Conservation (phyloP, 2,329 filamentous ascomycete species). For the Nemania diffusa region DNA sequence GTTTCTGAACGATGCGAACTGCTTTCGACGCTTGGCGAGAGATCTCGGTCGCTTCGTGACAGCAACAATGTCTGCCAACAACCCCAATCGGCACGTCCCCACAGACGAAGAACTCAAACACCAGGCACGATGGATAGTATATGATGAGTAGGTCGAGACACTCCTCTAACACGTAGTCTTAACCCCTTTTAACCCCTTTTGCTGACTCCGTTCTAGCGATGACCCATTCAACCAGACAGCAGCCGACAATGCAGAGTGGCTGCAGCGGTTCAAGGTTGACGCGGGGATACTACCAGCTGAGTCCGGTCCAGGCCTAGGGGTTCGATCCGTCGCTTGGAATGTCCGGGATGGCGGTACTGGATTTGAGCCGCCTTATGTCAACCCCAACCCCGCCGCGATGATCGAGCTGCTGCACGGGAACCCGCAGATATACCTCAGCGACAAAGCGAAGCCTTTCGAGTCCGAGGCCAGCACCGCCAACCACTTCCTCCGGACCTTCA, state of each 20-base stretch:
- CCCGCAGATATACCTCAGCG: conserved; percentile 50
- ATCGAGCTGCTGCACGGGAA: conserved; percentile 51
- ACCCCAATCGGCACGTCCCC: conserved; percentile 68
- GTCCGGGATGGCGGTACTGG: conserved; percentile 62
- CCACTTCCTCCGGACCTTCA: conserved; percentile 59
- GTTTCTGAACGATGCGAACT: conserved; percentile 70
- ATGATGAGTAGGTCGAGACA: conserved; percentile 64
- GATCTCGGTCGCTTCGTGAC: conserved; percentile 65
- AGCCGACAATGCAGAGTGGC: conserved; percentile 72
- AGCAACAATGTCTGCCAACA: conserved; percentile 66
- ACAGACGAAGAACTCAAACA: conserved; percentile 71
- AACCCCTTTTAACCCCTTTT: too few species aligned
- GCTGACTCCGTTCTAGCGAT: conserved; percentile 54
- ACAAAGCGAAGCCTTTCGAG: conserved; percentile 55
- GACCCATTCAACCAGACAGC: conserved; percentile 73
- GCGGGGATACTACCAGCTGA: conserved; percentile 61
- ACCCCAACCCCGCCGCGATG: conserved; percentile 53
- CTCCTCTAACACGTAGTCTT: neutral
- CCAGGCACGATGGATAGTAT: conserved; percentile 71
- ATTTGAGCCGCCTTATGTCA: conserved; percentile 65
- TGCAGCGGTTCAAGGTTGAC: conserved; percentile 70
- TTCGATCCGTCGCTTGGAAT: conserved; percentile 56
- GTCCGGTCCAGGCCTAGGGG: conserved; percentile 61
- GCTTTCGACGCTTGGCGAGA: conserved; percentile 65
- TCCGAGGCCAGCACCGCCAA: conserved; percentile 58